Conservation (phyloP, 768 basidiomycete genomes). For the Rhizopogon vesiculosus region DNA sequence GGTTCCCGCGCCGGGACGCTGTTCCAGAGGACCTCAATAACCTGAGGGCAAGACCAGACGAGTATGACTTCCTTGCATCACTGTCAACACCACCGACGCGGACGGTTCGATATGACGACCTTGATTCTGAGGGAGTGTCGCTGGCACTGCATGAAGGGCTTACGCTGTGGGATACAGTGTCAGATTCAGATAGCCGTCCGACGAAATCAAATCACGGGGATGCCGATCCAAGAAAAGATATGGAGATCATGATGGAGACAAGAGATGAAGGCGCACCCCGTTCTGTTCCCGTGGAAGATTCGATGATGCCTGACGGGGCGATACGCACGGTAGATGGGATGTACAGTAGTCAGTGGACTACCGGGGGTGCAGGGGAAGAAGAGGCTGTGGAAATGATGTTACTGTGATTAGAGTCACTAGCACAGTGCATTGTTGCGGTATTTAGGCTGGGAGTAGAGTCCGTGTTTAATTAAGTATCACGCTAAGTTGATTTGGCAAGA, state of each 20-base stretch:
- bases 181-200: background rate
- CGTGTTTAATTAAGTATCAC: background rate
- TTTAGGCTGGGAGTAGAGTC: background rate
- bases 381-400: conserved; percentile 18
- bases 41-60: conserved; percentile 26
- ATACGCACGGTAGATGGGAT: background rate
- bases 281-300: background rate
- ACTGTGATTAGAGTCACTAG: conserved; percentile 1
- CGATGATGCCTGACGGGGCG: background rate
- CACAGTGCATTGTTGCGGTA: background rate
- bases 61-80: conserved; percentile 49
- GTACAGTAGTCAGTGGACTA: background rate
- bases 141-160: conserved; percentile 43
- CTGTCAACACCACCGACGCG: conserved; percentile 38
- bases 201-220: background rate
- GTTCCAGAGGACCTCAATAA: conserved; percentile 3
- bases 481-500: background rate
- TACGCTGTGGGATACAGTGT: conserved; percentile 39
- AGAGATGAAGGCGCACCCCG: background rate
- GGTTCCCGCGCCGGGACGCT: conserved; percentile 13
- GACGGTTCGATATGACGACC: conserved; percentile 36
- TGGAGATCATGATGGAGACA: background rate
- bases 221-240: background rate
- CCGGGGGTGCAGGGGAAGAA: conserved; percentile 13
- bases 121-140: conserved; percentile 46